Evolutionary conservation across 2,329 filamentous ascomycete genomes (phyloP).

Genomic region (Aspergillus cejpii): DNA sequence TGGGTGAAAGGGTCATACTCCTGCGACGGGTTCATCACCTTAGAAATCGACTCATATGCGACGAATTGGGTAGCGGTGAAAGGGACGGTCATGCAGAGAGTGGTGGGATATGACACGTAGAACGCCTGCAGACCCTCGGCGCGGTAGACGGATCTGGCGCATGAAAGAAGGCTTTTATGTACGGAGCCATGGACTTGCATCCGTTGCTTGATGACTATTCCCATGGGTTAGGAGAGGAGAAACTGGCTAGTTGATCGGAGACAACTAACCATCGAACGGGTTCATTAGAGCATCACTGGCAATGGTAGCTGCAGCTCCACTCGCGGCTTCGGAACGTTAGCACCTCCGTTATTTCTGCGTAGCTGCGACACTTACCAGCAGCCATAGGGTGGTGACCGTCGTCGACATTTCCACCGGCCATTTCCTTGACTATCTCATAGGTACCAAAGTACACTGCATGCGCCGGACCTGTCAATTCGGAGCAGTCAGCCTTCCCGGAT

Average conservation of each 20-base stretch:
- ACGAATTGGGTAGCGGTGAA: constrained; percentile 97
- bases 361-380: constrained; percentile 57
- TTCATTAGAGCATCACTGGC: constrained; percentile 99
- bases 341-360: constrained; percentile 4
- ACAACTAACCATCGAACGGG: constrained; percentile 79
- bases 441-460: constrained; percentile 98
- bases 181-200: constrained; percentile 98
- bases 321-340: constrained; percentile 61
- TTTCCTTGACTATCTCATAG: constrained; percentile 93
- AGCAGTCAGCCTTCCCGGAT: constrained; percentile 7
- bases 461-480: constrained; percentile 63
- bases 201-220: constrained; percentile 90
- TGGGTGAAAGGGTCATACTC: constrained; percentile 88
- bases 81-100: constrained; percentile 94
- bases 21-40: constrained; percentile 74
- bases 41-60: constrained; percentile 94
- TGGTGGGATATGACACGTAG: constrained; percentile 97
- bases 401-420: constrained; percentile 84
- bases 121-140: constrained; percentile 86
- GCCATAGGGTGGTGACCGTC: constrained; percentile 84
- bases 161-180: constrained; percentile 80
- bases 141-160: constrained; percentile 78
- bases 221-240: constrained; percentile 6
- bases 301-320: constrained; percentile 90
- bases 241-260: not conserved